phyloP scores from a whole-genome alignment of 163 green algal species.

The Coccomyxa subellipsoidea region DNA sequence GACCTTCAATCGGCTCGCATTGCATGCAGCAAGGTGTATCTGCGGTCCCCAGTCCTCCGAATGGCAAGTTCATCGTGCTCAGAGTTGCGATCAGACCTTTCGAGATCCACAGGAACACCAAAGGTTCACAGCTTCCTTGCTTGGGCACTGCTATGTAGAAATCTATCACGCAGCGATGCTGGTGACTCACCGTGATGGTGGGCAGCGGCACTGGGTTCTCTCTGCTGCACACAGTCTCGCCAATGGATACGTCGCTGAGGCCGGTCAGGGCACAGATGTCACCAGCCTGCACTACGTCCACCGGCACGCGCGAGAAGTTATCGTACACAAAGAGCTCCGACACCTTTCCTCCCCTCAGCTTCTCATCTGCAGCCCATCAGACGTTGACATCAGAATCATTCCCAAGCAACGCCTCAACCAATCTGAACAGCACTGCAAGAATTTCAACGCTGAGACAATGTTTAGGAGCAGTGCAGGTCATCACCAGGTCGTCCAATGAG shows the following conservation, averaged over 20 bases:
- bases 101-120: too few relatives aligned
- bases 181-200: slow-evolving; percentile 73
- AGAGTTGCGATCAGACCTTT: too few relatives aligned
- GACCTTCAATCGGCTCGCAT: too few relatives aligned
- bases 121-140: too few relatives aligned
- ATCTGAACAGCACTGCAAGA: neutral
- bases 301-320: slow-evolving; percentile 82
- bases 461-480: too few relatives aligned
- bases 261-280: slow-evolving; percentile 83
- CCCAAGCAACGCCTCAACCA: too few relatives aligned
- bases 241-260: slow-evolving; percentile 74
- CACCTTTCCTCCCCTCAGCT: slow-evolving; percentile 61
- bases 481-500: neutral
- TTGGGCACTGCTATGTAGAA: neutral
- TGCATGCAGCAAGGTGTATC: too few relatives aligned
- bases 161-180: neutral
- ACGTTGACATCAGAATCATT: neutral
- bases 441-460: too few relatives aligned
- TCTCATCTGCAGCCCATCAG: slow-evolving; percentile 27
- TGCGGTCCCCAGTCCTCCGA: too few relatives aligned
- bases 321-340: slow-evolving; percentile 96
- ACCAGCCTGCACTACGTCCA: slow-evolving; percentile 76
- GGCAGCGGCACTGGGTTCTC: slow-evolving; percentile 70
- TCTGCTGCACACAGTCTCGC: slow-evolving; percentile 87
- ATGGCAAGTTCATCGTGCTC: too few relatives aligned